Evolutionary conservation across 176 grass and related monocot species (phyloP).

Genomic region (Oryza australiensis): DNA sequence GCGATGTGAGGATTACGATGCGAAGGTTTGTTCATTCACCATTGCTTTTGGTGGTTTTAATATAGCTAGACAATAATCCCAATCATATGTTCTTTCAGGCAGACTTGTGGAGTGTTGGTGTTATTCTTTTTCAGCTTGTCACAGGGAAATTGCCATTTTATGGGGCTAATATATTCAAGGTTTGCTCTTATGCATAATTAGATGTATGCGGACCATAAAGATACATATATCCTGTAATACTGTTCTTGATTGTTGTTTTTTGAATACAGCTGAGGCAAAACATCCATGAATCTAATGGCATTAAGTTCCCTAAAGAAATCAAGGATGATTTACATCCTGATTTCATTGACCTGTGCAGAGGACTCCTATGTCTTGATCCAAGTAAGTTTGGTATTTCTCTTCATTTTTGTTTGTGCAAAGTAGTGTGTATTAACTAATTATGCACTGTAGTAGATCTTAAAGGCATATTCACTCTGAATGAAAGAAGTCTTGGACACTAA

Average conservation of each 20-base stretch:
- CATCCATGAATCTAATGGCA: conserved; percentile 55
- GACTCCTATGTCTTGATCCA: conserved; percentile 61
- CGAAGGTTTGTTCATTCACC: conserved; percentile 52
- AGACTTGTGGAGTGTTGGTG: conserved; percentile 78
- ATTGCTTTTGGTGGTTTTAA: background rate
- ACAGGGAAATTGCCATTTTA: conserved; percentile 55
- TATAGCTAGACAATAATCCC: conserved; percentile 4
- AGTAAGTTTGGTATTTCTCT: conserved; percentile 25
- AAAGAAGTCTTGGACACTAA: background rate
- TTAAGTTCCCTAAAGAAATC: conserved; percentile 61
- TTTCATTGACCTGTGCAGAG: conserved; percentile 62
- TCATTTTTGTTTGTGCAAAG: conserved; percentile 30
- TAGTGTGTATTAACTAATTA: conserved; percentile 1
- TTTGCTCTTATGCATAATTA: conserved; percentile 15
- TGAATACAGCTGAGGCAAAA: conserved; percentile 54
- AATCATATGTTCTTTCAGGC: conserved; percentile 44
- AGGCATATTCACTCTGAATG: background rate
- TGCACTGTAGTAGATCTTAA: background rate
- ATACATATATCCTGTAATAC: conserved; percentile 24
- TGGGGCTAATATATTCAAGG: conserved; percentile 50
- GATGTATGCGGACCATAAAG: background rate
- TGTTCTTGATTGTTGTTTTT: conserved; percentile 19
- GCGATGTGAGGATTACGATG: conserved; percentile 59
- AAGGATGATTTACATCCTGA: conserved; percentile 53
- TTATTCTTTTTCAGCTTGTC: conserved; percentile 78